Evolutionary conservation across 1,284 basidiomycete species (phyloP).

Genomic region (Cerioporus squamosus): DNA sequence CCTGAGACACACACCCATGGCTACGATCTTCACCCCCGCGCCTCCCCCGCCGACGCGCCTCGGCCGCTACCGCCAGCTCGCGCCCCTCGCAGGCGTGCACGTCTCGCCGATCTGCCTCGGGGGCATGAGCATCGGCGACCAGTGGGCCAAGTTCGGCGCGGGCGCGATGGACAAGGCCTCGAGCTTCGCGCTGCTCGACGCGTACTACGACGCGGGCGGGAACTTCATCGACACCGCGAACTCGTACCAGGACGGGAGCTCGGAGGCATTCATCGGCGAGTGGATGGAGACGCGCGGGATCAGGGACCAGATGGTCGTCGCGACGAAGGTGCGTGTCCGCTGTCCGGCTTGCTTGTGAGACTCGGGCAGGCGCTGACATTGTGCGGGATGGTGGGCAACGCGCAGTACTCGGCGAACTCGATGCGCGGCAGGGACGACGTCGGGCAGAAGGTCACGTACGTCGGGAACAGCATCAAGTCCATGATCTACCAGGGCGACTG

Average conservation of each 20-base stretch:
- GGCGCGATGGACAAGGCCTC: conserved; percentile 40
- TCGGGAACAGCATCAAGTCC: conserved; percentile 50
- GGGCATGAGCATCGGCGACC: conserved; percentile 50
- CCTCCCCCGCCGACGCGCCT: conserved; percentile 28
- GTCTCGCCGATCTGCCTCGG: conserved; percentile 56
- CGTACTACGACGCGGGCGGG: conserved; percentile 41
- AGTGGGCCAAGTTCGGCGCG: conserved; percentile 38
- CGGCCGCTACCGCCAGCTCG: conserved; percentile 45
- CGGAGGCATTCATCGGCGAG: conserved; percentile 59
- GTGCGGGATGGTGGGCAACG: too few relatives aligned
- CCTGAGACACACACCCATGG: too few relatives aligned
- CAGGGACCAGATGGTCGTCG: conserved; percentile 58
- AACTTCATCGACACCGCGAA: conserved; percentile 62
- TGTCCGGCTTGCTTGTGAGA: too few relatives aligned
- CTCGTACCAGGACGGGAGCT: conserved; percentile 38
- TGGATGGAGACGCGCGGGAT: conserved; percentile 55
- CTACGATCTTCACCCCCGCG: neutral
- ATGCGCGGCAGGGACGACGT: conserved; percentile 28
- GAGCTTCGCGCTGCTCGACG: conserved; percentile 47
- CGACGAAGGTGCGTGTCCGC: conserved; percentile 51
- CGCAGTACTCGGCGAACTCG: conserved; percentile 42
- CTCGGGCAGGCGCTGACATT: too few relatives aligned
- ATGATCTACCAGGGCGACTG: conserved; percentile 56
- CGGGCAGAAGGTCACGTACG: conserved; percentile 42
- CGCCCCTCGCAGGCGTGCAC: conserved; percentile 36